Percentiles rank a stretch among this genome's conserved stretches.
These are phyloP conservation scores for Termitomyces sp. DNA, from an alignment of 768 basidiomycete genomes.

Conservation along the genomic window DNA sequence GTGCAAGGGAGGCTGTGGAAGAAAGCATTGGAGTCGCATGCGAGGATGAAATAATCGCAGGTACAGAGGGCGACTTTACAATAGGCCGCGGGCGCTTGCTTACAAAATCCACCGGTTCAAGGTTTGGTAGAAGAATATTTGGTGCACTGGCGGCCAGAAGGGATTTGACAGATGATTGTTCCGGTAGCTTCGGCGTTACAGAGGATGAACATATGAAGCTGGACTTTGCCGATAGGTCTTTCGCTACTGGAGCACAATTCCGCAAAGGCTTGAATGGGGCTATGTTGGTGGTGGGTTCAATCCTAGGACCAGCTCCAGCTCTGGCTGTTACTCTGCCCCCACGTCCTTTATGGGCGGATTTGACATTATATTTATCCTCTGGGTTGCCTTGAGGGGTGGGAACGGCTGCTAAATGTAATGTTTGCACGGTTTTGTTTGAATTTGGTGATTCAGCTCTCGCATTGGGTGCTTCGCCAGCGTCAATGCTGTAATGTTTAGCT, in stretches of 20 bases:
- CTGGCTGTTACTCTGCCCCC: conserved; percentile 73
- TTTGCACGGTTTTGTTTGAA: conserved; percentile 11
- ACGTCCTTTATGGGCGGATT: conserved; percentile 71
- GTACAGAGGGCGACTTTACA: conserved; percentile 61
- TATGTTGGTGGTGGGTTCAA: background rate
- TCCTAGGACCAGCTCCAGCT: conserved; percentile 29
- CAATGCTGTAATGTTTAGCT: conserved; percentile 15
- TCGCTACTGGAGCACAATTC: background rate
- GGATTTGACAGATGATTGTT: conserved; percentile 3
- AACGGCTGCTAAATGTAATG: conserved; percentile 20
- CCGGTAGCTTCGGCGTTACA: background rate
- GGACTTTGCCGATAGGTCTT: background rate
- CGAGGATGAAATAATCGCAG: conserved; percentile 65
- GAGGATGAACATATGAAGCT: no score
- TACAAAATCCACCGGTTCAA: conserved; percentile 10
- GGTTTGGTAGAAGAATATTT: conserved; percentile 6
- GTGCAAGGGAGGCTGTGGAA: conserved; percentile 70
- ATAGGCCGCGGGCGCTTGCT: conserved; percentile 29
- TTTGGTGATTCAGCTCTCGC: conserved; percentile 2
- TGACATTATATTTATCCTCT: conserved; percentile 64
- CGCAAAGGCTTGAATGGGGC: conserved; percentile 1
- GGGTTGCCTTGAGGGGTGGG: conserved; percentile 34
- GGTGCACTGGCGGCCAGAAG: conserved; percentile 4
- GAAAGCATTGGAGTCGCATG: conserved; percentile 69
- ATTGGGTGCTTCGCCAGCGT: conserved; percentile 11